These are phyloP conservation scores for Athelia psychrophila DNA, from an alignment of 1,284 basidiomycete genomes.

Conservation along the genomic window DNA sequence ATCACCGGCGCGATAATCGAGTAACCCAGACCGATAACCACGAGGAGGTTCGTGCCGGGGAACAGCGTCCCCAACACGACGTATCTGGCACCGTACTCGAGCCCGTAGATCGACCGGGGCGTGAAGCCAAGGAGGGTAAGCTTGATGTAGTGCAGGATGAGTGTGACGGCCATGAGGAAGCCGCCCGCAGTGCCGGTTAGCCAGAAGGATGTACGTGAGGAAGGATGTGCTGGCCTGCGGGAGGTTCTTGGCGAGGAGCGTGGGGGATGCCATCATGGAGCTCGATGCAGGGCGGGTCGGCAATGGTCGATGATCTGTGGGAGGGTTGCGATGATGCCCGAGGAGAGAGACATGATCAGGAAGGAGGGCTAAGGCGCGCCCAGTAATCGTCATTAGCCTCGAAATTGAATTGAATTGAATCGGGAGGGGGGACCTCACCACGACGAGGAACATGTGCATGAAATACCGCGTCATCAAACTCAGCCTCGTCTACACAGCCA, in stretches of 20 bases:
- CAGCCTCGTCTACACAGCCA: too few relatives aligned
- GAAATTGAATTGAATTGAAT: too few relatives aligned
- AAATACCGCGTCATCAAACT: constrained; percentile 92
- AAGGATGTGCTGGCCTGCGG: constrained; percentile 92
- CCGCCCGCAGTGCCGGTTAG: constrained; percentile 75
- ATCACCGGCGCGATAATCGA: constrained; percentile 93
- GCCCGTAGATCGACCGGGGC: constrained; percentile 79
- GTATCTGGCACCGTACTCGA: constrained; percentile 67
- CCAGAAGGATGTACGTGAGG: constrained; percentile 76
- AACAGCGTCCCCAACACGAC: constrained; percentile 88
- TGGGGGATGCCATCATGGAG: too few relatives aligned
- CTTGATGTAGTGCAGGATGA: constrained; percentile 85
- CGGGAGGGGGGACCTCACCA: constrained; percentile 52
- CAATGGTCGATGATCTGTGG: constrained; percentile 56
- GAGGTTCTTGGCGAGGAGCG: constrained; percentile 69
- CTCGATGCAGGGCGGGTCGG: constrained; percentile 57
- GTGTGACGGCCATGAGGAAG: constrained; percentile 76
- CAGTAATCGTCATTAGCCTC: background rate
- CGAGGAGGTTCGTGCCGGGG: constrained; percentile 72
- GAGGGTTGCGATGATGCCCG: constrained; percentile 77
- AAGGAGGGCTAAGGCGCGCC: constrained; percentile 68
- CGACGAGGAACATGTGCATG: constrained; percentile 88
- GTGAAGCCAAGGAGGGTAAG: constrained; percentile 84
- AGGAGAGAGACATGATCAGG: constrained; percentile 80
- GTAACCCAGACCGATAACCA: constrained; percentile 83